phyloP scores from a whole-genome alignment of 768 basidiomycete genomes.

The Nevesoporus exiguus region DNA sequence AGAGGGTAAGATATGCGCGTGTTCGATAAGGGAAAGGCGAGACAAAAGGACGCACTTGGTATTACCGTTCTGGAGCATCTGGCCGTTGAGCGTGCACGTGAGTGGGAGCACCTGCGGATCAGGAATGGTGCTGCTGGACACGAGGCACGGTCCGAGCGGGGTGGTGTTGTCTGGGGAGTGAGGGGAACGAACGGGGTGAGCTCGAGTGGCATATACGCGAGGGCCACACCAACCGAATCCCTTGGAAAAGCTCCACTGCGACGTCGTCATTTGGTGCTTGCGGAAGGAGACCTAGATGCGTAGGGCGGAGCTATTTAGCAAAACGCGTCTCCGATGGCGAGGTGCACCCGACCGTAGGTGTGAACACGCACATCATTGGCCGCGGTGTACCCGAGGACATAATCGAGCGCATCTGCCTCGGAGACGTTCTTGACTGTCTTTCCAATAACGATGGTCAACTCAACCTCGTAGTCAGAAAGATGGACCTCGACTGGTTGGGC shows the following conservation, averaged over 20 bases:
- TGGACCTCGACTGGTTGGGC: slow-evolving; percentile 70
- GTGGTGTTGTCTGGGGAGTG: slow-evolving; percentile 34
- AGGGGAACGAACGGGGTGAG: not conserved
- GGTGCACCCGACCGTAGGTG: not conserved
- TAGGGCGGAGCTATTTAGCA: not conserved
- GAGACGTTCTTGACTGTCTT: slow-evolving; percentile 77
- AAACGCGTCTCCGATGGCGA: not conserved
- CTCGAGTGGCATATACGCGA: too few relatives aligned
- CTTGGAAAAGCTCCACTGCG: slow-evolving; percentile 89
- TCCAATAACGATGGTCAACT: slow-evolving; percentile 79
- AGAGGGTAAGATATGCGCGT: not conserved
- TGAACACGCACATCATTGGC: slow-evolving; percentile 62
- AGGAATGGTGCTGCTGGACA: slow-evolving; percentile 58
- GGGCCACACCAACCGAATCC: slow-evolving; percentile 57
- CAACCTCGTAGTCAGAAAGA: slow-evolving; percentile 80
- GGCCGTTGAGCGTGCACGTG: slow-evolving; percentile 63
- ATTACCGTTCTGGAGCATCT: slow-evolving; percentile 68
- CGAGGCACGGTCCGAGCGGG: slow-evolving; percentile 80
- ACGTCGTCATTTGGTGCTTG: slow-evolving; percentile 72
- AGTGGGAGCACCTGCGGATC: slow-evolving; percentile 66
- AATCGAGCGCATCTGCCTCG: slow-evolving; percentile 78
- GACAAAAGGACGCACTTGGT: slow-evolving; percentile 49
- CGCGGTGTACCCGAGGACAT: slow-evolving; percentile 79
- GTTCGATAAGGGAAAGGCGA: not conserved
- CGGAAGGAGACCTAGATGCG: slow-evolving; percentile 64